Evolutionary conservation across 139 green algal genomes (phyloP).

Genomic region (Penium margaritaceum): DNA sequence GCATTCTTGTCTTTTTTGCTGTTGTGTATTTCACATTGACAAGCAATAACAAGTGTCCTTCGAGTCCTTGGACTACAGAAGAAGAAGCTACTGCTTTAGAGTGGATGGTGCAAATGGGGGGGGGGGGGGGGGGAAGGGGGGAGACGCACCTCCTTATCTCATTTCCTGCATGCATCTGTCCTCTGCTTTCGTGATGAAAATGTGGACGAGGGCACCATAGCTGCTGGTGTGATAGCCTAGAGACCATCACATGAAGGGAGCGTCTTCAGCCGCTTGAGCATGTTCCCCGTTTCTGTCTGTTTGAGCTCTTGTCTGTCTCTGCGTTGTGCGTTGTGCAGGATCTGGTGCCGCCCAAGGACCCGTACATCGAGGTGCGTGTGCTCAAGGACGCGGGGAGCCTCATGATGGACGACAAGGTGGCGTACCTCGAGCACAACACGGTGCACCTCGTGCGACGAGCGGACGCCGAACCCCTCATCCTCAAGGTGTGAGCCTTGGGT

Average conservation of each 20-base stretch:
- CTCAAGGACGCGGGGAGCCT: constrained; percentile 28
- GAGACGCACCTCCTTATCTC: too few relatives aligned
- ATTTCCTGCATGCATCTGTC: too few relatives aligned
- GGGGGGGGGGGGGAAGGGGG: too few relatives aligned
- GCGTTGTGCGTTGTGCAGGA: constrained; percentile 8
- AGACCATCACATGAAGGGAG: too few relatives aligned
- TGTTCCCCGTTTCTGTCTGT: background rate
- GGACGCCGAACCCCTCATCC: constrained; percentile 37
- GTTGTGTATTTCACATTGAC: constrained; percentile 58
- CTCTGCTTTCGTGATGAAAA: too few relatives aligned
- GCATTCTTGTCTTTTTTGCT: constrained; percentile 63
- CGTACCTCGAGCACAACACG: constrained; percentile 21
- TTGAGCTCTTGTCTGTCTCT: background rate
- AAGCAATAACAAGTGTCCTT: constrained; percentile 49
- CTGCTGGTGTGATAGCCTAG: too few relatives aligned
- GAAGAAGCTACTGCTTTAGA: constrained; percentile 50
- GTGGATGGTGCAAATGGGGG: constrained; percentile 61
- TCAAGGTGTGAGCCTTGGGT: too few relatives aligned
- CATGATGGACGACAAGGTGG: constrained; percentile 40
- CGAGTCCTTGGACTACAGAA: constrained; percentile 59
- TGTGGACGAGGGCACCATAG: too few relatives aligned
- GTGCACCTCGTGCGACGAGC: constrained; percentile 30
- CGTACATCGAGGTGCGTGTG: constrained; percentile 35
- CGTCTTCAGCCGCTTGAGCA: too few relatives aligned
- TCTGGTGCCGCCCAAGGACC: constrained; percentile 37